Conservation (phyloP, 495 filamentous ascomycete genomes). For the Amniculicola lignicola region DNA sequence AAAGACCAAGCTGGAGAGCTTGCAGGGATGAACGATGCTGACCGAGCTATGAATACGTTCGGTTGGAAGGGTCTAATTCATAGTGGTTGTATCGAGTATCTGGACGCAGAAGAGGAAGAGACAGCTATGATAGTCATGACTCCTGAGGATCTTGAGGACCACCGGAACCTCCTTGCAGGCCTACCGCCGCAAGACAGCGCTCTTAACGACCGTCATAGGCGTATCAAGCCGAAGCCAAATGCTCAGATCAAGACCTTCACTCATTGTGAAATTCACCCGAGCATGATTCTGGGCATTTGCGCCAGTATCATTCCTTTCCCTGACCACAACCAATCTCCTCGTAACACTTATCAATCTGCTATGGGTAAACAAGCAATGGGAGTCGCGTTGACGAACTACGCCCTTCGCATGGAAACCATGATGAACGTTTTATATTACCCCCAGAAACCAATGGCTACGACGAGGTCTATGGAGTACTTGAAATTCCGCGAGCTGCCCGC, state of each 20-base stretch:
- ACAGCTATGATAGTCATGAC: slow-evolving; percentile 99
- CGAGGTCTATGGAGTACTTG: slow-evolving; percentile 95
- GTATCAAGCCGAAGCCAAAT: slow-evolving; percentile 80
- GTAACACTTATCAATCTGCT: slow-evolving; percentile 98
- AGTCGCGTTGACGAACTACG: slow-evolving; percentile 94
- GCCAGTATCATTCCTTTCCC: slow-evolving; percentile 99
- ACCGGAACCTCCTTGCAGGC: slow-evolving; percentile 62
- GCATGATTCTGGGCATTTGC: slow-evolving; percentile 97
- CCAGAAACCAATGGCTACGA: slow-evolving; percentile 94
- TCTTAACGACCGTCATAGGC: slow-evolving; percentile 63
- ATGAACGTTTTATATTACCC: slow-evolving; percentile 98
- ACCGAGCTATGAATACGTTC: slow-evolving; percentile 42
- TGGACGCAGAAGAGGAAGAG: slow-evolving; percentile 98
- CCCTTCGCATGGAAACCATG: slow-evolving; percentile 98
- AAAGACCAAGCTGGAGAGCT: slow-evolving; percentile 54
- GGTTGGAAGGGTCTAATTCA: slow-evolving; percentile 84
- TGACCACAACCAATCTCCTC: slow-evolving; percentile 96
- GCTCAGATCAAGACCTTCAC: slow-evolving; percentile 84
- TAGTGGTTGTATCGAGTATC: slow-evolving; percentile 82
- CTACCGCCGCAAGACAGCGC: slow-evolving; percentile 57
- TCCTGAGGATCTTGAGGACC: slow-evolving; percentile 77
- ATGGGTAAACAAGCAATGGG: slow-evolving; percentile 99
- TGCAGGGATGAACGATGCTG: slow-evolving; percentile 35
- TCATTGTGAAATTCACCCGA: slow-evolving; percentile 98
- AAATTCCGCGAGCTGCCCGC: slow-evolving; percentile 96